Evolutionary conservation across 1,139 yeast species (phyloP), one percentile per base, ranked within the genome.

Genomic region (Blastobotrys serpentis): DNA sequence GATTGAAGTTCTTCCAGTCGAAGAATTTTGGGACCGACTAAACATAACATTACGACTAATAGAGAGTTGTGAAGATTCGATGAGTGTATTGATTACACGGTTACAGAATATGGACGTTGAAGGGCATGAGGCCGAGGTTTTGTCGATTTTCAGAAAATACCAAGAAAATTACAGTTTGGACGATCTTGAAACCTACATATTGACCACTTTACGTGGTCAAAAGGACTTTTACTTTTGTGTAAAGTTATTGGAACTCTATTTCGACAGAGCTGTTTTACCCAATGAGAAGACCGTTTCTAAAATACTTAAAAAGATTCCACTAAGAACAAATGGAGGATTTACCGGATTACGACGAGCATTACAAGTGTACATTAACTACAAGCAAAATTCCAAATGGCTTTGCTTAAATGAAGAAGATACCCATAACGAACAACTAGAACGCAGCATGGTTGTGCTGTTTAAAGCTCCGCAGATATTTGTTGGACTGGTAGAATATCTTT

Each of bases 401-500:
- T 30, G 26, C 37, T 17, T 29, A 6, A 38, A 13, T 14, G 37
- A 29, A 6, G 25, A 44, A 14, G 46, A 41, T 29, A 30, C 34
- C 23, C 14, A 18, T n/a, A 18, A 36, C 14, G 48, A 37, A 1
- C 33, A 18, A 30, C 2, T 42, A n/a, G 10, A 32, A 19, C 22
- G 16, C 2, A 34, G 33, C 36, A 22, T 49, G 6, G 42, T 49
- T 8, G 21, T 25, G 18, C 18, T 45, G 17, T 44, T 36, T 32
- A 25, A 40, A 3, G 16, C 19, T 8, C 23, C 23, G 2, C 2
- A 5, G 11, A 40, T 37, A 13, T 44, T 46, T 33, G 40, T 36
- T 17, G 38, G 14, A 16, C 26, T 49, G 16, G 42, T 46, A 14
- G 52, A 49, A 16, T 40, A 39, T 19, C n/a, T 46, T 4, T 17